A percentile compares a stretch with the other conserved stretches of the same genome.
These are phyloP conservation scores for Cercospora zeina DNA, from an alignment of 2,329 filamentous ascomycete genomes.

Conservation along the genomic window DNA sequence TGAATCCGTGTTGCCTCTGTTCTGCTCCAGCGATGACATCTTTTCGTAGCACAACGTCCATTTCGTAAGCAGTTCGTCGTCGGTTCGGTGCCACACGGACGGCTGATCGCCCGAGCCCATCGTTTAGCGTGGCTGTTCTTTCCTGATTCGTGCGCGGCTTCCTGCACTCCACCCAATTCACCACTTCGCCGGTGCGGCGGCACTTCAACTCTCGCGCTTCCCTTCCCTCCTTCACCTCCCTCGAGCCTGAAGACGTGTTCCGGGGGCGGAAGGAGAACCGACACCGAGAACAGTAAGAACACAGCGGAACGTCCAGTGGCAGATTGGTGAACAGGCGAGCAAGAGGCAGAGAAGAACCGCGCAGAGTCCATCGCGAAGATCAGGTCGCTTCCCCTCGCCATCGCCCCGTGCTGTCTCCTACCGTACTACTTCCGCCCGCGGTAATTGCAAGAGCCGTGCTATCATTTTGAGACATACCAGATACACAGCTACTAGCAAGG, in stretches of 20 bases:
- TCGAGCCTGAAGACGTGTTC: slow-evolving; percentile 1
- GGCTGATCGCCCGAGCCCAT: slow-evolving; percentile 6
- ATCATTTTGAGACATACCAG: background rate
- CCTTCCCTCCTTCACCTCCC: background rate
- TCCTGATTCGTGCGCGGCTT: slow-evolving; percentile 4
- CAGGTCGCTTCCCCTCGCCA: slow-evolving; percentile 14
- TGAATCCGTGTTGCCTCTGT: background rate
- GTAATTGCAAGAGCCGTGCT: background rate
- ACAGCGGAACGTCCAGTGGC: background rate
- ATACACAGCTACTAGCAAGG: background rate
- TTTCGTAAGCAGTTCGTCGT: background rate
- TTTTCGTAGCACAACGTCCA: background rate
- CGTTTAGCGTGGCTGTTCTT: slow-evolving; percentile 8
- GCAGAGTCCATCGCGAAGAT: slow-evolving; percentile 10
- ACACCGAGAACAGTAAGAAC: background rate
- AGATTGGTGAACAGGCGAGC: slow-evolving; percentile 2
- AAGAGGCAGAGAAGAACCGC: background rate
- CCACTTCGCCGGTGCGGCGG: slow-evolving; percentile 9
- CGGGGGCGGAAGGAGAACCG: background rate
- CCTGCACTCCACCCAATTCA: slow-evolving; percentile 11
- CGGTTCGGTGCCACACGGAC: slow-evolving; percentile 14
- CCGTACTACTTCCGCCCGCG: background rate
- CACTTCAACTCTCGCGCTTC: background rate
- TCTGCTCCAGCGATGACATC: background rate
- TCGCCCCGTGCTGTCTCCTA: slow-evolving; percentile 2